Base-by-base conservation (phyloP, 768 basidiomycete species). In the Pulveroboletus sp. region DNA sequence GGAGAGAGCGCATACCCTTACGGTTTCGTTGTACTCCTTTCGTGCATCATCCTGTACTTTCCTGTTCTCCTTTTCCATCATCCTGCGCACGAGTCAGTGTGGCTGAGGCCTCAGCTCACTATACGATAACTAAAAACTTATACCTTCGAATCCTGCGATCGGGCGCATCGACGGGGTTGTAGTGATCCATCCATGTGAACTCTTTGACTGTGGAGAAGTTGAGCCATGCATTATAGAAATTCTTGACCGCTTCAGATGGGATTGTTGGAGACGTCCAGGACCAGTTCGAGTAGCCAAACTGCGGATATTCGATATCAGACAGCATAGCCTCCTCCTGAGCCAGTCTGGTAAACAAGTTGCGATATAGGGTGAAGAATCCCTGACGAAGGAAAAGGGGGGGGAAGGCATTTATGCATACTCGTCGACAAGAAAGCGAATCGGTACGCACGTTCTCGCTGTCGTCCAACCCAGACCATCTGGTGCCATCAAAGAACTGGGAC, bases 21-120 rank as follows among this genome's bases (percentile, higher is more conserved):
- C 77, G 5, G 85, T 86, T 34, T 97, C 94, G 61, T 93, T 97
- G 68, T 95, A 98, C 52, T 98, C 94, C 62, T 81, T 80, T 32
- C 87, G 79, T 6, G 87, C 86, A 32, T 92, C 87, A 24, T 96
- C 92, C 13, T 93, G 78, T 3, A 83, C 82, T 63, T 93, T 93
- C 68, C 89, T 91, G 68, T 99, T 98, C 56, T 97, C 96, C 59
- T 85, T 90, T 64, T 98, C 96, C 88, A 98, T 93, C 39, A 92
- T 62, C 58, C 90, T 91, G 29, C 13, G 26, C 13, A 30, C 7
- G 36, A 17, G 38, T 58, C 24, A 47, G 36, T 13, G n/a, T 41
- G 20, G 11, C 3, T n/a, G n/a, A n/a, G n/a, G n/a, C 23, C 29
- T 29, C 9, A 8, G 17, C 30, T 16, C 32, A 32, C n/a, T n/a